Evolutionary conservation across 805 yeast species (phyloP), one percentile per base, ranked within the genome.

Genomic region (Starmerella apicola): DNA sequence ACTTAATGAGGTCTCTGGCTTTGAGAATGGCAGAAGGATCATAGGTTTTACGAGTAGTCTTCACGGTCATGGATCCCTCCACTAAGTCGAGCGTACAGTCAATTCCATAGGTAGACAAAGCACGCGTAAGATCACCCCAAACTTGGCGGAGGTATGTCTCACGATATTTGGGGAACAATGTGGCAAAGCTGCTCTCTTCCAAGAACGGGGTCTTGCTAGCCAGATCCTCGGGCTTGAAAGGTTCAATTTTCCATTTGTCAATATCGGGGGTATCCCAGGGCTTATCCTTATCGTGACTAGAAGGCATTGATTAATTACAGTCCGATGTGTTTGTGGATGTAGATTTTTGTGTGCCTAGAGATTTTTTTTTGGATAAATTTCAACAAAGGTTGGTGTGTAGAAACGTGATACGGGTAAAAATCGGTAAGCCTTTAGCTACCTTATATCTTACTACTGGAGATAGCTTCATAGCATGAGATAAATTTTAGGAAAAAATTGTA

Each of bases 221-320:
- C 56, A 85, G 83, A 57, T 91, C 94, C 52, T 84, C 95, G 2
- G 84, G 83, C 50, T 71, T 79, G 67, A 91, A 91, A 42, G 84
- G 93, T 26, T 83, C 94, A 26, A 76, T 67, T 51, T 71, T 67
- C 98, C 98, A 88, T 59, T 88, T 86, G 59, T 86, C 94, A 42
- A 86, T 77, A 51, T 85, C 95, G 17, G 81, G 83, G 9, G 95
- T 86, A 58, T 86, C 97, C 97, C 97, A 86, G 38, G 97, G 97
- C 62, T 88, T 88, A 53, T 91, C 97, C 56, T 76, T 78, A 61
- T 91, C 83, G 61, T 88, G 86, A 34, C 94, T 83, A 2, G 95
- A 83, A 19, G 80, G 84, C 98, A 88, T 88, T 32, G 47, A 54
- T 15, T 13, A 29, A 12, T 27, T 27, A 27, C 7, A 27, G 30